These are phyloP conservation scores for Cicer yamashitae DNA, from an alignment of 306 rosid genomes.

Conservation along the genomic window DNA sequence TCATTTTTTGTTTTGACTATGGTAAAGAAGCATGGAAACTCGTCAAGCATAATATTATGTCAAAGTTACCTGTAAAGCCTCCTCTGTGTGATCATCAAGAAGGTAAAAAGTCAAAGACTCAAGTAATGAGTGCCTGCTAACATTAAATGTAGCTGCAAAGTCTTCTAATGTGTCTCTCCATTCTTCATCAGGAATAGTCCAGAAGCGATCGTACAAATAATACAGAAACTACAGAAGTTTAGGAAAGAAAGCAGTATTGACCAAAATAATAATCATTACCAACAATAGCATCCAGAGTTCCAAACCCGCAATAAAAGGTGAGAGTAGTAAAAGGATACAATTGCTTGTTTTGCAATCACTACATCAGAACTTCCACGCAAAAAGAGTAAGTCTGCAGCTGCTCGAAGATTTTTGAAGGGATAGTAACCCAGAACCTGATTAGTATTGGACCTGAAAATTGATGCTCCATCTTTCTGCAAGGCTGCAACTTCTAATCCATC, in stretches of 20 bases:
- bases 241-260: conserved; percentile 49
- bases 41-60: conserved; percentile 35
- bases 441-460: conserved; percentile 59
- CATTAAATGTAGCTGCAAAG: conserved; percentile 80
- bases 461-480: conserved; percentile 64
- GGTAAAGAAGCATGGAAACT: conserved; percentile 33
- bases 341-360: conserved; percentile 95
- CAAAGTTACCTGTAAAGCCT: conserved; percentile 78
- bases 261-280: conserved; percentile 30
- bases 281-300: conserved; percentile 31
- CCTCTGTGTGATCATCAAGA: conserved; percentile 82
- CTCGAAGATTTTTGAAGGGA: conserved; percentile 83
- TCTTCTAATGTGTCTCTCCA: conserved; percentile 87
- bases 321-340: conserved; percentile 74
- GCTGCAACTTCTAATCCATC: conserved; percentile 69
- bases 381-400: conserved; percentile 88
- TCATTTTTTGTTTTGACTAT: not conserved
- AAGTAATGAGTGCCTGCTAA: conserved; percentile 74
- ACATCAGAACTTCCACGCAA: conserved; percentile 79
- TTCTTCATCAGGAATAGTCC: conserved; percentile 81
- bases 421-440: conserved; percentile 69
- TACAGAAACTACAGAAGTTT: conserved; percentile 80
- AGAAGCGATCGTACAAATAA: conserved; percentile 90
- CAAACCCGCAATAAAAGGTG: conserved; percentile 7
- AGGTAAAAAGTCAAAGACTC: conserved; percentile 87